Percentiles rank a stretch among this genome's conserved stretches.
phyloP scores from a whole-genome alignment of 2,329 filamentous ascomycete species.

The Fusarium palustre region DNA sequence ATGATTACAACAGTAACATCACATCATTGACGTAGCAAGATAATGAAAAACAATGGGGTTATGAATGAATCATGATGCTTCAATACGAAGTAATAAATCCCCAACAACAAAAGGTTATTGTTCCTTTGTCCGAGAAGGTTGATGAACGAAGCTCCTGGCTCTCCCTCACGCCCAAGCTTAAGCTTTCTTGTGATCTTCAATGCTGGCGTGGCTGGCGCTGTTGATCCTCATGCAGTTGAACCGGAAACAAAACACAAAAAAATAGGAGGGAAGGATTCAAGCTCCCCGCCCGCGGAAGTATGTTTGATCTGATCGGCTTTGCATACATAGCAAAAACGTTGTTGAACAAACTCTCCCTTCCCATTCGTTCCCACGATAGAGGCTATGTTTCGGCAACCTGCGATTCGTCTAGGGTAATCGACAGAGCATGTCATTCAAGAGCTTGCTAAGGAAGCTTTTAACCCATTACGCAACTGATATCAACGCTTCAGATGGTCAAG shows the following conservation, averaged over 20 bases:
- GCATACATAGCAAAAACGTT: slow-evolving; percentile 30
- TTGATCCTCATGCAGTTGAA: slow-evolving; percentile 6
- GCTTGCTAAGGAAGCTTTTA: background rate
- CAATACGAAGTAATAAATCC: background rate
- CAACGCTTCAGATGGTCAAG: slow-evolving; percentile 13
- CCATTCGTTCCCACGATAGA: slow-evolving; percentile 33
- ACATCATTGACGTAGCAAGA: slow-evolving; percentile 24
- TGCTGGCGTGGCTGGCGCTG: slow-evolving; percentile 1
- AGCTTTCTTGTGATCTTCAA: slow-evolving; percentile 20
- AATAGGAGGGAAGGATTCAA: background rate
- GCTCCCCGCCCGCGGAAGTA: slow-evolving; percentile 6
- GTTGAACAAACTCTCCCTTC: background rate
- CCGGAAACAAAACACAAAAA: background rate
- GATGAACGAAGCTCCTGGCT: background rate
- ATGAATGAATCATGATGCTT: slow-evolving; percentile 19
- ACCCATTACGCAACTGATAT: slow-evolving; percentile 33
- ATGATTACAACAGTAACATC: slow-evolving; percentile 30
- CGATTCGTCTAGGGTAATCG: slow-evolving; percentile 30
- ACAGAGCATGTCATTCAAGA: slow-evolving; percentile 20
- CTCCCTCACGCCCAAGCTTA: background rate
- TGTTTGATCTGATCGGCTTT: slow-evolving; percentile 27
- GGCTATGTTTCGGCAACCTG: background rate
- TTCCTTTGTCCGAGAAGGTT: background rate
- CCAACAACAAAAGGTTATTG: background rate
- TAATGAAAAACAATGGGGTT: background rate